These are phyloP conservation scores for Allomyces macrogynus DNA, from an alignment of 192 early-diverging fungal species.

Conservation along the genomic window DNA sequence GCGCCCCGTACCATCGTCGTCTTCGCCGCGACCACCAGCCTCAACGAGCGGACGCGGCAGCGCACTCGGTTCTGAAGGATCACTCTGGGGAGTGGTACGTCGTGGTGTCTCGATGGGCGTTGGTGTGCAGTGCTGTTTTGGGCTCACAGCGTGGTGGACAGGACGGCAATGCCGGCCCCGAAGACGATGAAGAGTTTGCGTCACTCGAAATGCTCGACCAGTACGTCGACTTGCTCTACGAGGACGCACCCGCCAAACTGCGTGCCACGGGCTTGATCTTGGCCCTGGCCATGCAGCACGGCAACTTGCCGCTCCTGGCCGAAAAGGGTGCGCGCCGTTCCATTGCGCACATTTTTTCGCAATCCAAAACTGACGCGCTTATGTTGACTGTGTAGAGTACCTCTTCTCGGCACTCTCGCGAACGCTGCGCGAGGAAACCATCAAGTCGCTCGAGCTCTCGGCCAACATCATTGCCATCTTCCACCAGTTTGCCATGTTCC, in stretches of 20 bases:
- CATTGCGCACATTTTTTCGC: not conserved
- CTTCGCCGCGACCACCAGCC: not conserved
- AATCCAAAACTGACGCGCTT: not conserved
- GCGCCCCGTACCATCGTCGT: not conserved
- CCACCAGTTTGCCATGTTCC: slow-evolving; percentile 31
- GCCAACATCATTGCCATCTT: slow-evolving; percentile 37
- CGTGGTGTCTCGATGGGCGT: too few relatives aligned
- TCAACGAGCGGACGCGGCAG: not conserved
- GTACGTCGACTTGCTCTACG: slow-evolving; percentile 6
- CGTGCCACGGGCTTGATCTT: slow-evolving; percentile 2
- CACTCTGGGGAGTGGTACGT: too few relatives aligned
- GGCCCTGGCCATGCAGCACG: not conserved
- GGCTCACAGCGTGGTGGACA: too few relatives aligned
- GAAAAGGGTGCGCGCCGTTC: not conserved
- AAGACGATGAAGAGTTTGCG: not conserved
- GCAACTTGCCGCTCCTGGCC: not conserved
- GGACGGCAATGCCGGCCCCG: not conserved
- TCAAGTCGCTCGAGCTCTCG: slow-evolving; percentile 24
- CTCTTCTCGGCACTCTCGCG: slow-evolving; percentile 26
- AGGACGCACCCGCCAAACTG: slow-evolving; percentile 7
- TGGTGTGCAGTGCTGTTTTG: too few relatives aligned
- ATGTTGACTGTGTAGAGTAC: slow-evolving; percentile 5
- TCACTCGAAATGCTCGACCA: slow-evolving; percentile 3
- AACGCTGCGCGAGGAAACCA: slow-evolving; percentile 30
- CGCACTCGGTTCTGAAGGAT: not conserved